Base-by-base conservation (phyloP, 805 yeast species). In the Wickerhamiella azyma region DNA sequence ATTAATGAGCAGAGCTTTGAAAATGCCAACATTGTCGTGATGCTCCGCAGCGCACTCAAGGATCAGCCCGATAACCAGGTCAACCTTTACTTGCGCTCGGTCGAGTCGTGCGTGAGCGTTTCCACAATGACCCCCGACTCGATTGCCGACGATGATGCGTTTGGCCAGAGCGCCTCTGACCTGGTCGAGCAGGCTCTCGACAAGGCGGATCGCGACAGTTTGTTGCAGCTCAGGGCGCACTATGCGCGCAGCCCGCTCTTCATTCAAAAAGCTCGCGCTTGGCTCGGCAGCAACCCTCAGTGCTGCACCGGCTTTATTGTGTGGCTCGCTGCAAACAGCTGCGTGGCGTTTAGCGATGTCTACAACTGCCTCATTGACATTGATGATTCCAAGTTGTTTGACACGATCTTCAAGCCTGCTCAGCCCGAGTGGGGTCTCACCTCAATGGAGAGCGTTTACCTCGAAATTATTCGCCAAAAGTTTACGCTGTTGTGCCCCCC, bases 21-120 rank as follows among this genome's bases (percentile, higher is more conserved):
- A n/a, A 41, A 37, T 10, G 18, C 32, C 30, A 33, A 33, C 13
- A 41, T 41, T n/a, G 32, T 41, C 19, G 33, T 41, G 44, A 32
- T 41, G 44, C n/a, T 41, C 21, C 37, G 38, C 17, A 26, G 24
- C 18, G 44, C 44, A 8, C 32, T 26, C 13, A 19, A 33, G 13
- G 44, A 33, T 18, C 36, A 33, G 38, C 39, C 38, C 11, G 38
- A 41, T 3, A 33, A 37, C 32, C 14, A 21, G 16, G 38, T 41
- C 30, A 37, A 41, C 39, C n/a, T 37, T 18, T 41, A 33, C 39
- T 39, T 41, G 32, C 24, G 35, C 26, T 41, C 44, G 10, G 24
- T 33, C 10, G 44, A 41, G 39, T 14, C 37, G 21, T 9, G 33
- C 9, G 26, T 32, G 9, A n/a, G 14, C 2, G 38, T 19, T 5